phyloP scores from a whole-genome alignment of 768 basidiomycete species.

The Podaxis rugospora region DNA sequence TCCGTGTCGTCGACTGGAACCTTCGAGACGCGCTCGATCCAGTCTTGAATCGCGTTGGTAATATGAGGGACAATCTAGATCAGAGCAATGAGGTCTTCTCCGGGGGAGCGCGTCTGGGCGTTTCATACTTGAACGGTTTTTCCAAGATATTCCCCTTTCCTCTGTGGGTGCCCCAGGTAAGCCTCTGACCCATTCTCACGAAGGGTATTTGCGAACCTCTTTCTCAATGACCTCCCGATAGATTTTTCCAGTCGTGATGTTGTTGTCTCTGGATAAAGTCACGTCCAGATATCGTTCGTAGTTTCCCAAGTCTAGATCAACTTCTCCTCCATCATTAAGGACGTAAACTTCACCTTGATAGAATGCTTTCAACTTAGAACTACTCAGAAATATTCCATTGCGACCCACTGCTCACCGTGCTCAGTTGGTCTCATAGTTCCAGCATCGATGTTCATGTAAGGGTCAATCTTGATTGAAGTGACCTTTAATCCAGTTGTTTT shows the following conservation, averaged over 20 bases:
- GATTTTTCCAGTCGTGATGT: constrained; percentile 98
- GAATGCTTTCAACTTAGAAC: background rate
- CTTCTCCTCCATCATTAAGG: constrained; percentile 96
- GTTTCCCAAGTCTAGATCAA: constrained; percentile 96
- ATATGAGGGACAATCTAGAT: constrained; percentile 89
- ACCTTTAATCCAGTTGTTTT: constrained; percentile 96
- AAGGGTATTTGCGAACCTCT: constrained; percentile 61
- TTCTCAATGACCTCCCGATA: constrained; percentile 96
- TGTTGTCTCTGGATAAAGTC: constrained; percentile 91
- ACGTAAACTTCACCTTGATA: constrained; percentile 91
- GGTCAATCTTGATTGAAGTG: constrained; percentile 99
- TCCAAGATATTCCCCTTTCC: constrained; percentile 86
- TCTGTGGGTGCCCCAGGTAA: constrained; percentile 31
- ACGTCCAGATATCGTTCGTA: constrained; percentile 98
- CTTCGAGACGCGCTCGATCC: constrained; percentile 94
- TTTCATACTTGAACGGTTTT: constrained; percentile 87
- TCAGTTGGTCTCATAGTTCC: constrained; percentile 99
- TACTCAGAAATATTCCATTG: background rate
- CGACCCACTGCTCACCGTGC: constrained; percentile 63
- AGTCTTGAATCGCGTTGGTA: constrained; percentile 96
- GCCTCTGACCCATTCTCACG: background rate
- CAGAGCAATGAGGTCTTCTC: background rate
- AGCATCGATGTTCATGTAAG: constrained; percentile 99
- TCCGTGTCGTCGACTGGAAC: constrained; percentile 93
- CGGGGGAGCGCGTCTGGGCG: background rate